Evolutionary conservation across 345 rosid genomes (phyloP).

Genomic region (Pistacia integerrima): DNA sequence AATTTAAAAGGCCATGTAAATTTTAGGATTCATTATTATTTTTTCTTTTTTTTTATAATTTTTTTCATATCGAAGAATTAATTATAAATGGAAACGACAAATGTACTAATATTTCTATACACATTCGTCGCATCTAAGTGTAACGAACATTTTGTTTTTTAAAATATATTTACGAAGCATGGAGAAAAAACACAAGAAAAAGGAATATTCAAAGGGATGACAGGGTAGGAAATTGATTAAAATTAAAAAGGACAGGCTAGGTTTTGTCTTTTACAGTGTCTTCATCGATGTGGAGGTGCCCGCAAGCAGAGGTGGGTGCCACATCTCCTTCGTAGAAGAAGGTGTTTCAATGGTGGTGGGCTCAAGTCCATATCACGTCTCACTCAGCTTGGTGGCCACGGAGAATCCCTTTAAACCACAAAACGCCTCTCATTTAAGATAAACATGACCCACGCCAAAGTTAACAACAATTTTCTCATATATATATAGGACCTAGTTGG

Average conservation of each 20-base stretch:
- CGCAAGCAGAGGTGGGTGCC: conserved; percentile 28
- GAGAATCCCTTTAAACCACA: conserved; percentile 38
- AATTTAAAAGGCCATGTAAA: no score
- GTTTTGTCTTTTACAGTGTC: conserved; percentile 29
- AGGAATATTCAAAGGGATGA: not conserved
- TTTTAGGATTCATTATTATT: no score
- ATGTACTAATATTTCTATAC: no score
- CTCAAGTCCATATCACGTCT: conserved; percentile 17
- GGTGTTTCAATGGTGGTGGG: not conserved
- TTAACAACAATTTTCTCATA: no score
- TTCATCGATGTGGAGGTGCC: conserved; percentile 20
- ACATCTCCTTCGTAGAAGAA: conserved; percentile 6
- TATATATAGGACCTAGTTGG: no score
- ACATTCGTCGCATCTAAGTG: no score
- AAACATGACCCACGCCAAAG: conserved; percentile 20
- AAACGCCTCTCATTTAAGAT: conserved; percentile 30
- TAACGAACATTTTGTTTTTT: not conserved
- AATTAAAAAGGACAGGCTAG: not conserved
- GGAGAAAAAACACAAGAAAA: conserved; percentile 5
- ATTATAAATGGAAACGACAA: no score
- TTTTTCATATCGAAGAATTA: no score
- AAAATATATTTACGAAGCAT: not conserved
- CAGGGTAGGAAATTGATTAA: no score
- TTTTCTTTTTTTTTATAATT: no score
- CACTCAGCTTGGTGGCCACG: conserved; percentile 18